Percentiles rank a stretch among this genome's conserved stretches.
These are phyloP conservation scores for Dryas octopetala DNA, from an alignment of 306 rosid species.

Conservation along the genomic window DNA sequence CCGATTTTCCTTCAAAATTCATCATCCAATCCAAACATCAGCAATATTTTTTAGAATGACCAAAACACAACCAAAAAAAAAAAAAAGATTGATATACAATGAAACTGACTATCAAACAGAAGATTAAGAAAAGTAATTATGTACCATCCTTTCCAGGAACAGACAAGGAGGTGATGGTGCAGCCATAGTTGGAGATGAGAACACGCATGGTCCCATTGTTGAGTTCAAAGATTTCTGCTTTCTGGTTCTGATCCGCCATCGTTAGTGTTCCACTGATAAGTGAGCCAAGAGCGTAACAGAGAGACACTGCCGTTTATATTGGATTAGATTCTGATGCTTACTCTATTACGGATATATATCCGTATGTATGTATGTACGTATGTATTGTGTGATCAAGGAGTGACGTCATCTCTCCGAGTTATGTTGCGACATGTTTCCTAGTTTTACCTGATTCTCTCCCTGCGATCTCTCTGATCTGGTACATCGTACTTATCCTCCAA, in stretches of 20 bases:
- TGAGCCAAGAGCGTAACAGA: background rate
- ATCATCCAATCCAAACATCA: conserved; percentile 11
- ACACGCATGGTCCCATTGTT: conserved; percentile 75
- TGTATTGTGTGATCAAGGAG: background rate
- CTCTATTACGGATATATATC: too few species aligned
- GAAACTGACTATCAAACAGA: background rate
- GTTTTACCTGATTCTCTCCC: background rate
- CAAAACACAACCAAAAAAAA: background rate
- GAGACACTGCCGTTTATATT: background rate
- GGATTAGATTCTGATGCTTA: background rate
- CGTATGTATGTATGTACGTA: background rate
- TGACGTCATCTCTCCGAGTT: conserved; percentile 8
- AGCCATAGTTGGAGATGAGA: conserved; percentile 73
- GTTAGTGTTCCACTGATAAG: conserved; percentile 5
- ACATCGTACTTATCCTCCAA: background rate
- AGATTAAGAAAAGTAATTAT: background rate
- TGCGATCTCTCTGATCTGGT: too few species aligned
- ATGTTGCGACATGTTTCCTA: background rate
- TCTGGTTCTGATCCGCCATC: conserved; percentile 74
- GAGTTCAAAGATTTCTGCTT: conserved; percentile 80
- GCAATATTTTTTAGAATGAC: background rate
- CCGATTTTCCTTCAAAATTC: conserved; percentile 57
- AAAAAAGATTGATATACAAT: background rate
- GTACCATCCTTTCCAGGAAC: conserved; percentile 79
- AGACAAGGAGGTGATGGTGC: conserved; percentile 85